phyloP scores from a whole-genome alignment of 75 land plant species.

The Chamaecyparis obtusa region DNA sequence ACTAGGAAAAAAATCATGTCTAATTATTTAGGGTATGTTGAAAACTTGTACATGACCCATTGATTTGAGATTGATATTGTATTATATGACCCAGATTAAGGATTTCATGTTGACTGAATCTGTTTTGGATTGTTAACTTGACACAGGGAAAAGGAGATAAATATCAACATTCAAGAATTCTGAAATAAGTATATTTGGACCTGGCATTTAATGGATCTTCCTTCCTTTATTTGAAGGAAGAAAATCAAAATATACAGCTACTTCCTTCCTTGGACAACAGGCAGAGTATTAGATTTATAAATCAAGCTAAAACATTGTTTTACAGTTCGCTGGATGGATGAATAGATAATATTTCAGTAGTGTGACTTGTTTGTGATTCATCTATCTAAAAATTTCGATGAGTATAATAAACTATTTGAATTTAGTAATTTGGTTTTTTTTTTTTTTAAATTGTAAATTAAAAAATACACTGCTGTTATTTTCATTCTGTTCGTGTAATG shows the following conservation, averaged over 20 bases:
- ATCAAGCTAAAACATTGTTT: too few species aligned
- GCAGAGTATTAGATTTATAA: too few species aligned
- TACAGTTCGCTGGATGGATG: neutral
- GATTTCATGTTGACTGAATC: neutral
- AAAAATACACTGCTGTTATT: neutral
- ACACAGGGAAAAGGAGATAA: slow-evolving; percentile 6
- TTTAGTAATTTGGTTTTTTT: neutral
- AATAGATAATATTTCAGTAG: neutral
- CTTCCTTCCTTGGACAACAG: neutral
- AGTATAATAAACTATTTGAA: neutral
- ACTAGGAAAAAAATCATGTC: neutral
- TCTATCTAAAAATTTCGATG: neutral
- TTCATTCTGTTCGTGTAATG: neutral
- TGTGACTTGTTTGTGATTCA: neutral
- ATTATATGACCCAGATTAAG: neutral
- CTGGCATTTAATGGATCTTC: neutral
- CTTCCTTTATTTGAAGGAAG: neutral
- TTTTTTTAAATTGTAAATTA: neutral
- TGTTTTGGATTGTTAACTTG: neutral
- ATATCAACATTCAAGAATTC: neutral
- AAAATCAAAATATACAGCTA: neutral
- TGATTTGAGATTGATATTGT: neutral
- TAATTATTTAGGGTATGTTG: neutral
- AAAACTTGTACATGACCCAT: neutral
- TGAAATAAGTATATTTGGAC: neutral